Conservation (phyloP, 1,284 basidiomycete species). For the Athelia sp. region DNA sequence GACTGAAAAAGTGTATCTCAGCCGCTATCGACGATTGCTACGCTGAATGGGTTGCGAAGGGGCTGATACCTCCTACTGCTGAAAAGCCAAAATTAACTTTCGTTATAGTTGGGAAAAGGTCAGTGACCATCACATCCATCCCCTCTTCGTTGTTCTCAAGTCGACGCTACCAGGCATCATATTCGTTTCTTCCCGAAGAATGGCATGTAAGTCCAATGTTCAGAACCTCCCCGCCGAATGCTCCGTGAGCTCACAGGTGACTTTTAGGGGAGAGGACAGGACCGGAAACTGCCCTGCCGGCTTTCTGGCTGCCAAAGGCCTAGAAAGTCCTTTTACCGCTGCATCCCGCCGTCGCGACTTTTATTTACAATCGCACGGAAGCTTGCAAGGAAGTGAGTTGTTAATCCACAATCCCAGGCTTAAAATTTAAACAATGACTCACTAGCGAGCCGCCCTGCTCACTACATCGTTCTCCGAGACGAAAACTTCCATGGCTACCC, state of each 20-base stretch:
- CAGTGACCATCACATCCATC: conserved; percentile 3
- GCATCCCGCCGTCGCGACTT: conserved; percentile 20
- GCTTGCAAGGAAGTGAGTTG: conserved; percentile 28
- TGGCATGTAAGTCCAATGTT: neutral
- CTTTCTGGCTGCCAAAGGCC: conserved; percentile 21
- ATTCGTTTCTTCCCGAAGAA: conserved; percentile 37
- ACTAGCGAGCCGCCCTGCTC: conserved; percentile 13
- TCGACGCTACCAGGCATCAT: conserved; percentile 23
- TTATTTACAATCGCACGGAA: conserved; percentile 32
- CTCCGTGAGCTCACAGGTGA: neutral
- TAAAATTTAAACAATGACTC: neutral
- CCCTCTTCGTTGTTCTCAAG: no score
- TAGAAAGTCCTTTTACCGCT: conserved; percentile 21
- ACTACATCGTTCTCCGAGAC: conserved; percentile 26
- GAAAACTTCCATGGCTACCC: conserved; percentile 11
- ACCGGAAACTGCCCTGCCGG: conserved; percentile 28
- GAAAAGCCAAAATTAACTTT: conserved; percentile 23
- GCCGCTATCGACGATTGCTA: neutral
- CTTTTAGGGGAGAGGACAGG: conserved; percentile 17
- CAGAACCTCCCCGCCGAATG: no score
- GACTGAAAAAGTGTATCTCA: neutral
- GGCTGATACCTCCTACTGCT: neutral
- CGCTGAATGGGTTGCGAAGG: neutral
- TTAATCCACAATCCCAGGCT: conserved; percentile 18
- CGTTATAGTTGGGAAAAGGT: conserved; percentile 37